A percentile compares a stretch with the other conserved stretches of the same genome.
Conservation (phyloP, 805 yeast species). For the Lipomyces japonicus region DNA sequence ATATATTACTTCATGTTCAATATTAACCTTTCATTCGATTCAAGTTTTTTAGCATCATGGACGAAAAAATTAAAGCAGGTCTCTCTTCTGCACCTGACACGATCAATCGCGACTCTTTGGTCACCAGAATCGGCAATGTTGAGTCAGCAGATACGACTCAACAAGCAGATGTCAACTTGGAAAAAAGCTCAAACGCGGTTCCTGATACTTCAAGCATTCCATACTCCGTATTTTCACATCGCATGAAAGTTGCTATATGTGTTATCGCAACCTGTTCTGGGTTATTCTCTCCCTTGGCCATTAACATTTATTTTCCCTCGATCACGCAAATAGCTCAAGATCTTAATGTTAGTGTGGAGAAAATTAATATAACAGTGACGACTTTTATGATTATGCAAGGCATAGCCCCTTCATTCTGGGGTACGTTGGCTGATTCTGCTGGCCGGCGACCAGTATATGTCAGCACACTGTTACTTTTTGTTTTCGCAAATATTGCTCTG, state of each 20-base stretch:
- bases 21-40: too few species aligned
- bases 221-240: constrained; percentile 14
- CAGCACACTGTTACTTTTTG: constrained; percentile 51
- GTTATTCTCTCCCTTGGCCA: constrained; percentile 64
- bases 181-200: too few species aligned
- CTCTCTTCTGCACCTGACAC: too few species aligned
- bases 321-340: constrained; percentile 53
- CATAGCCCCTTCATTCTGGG: constrained; percentile 63
- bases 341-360: constrained; percentile 54
- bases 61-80: too few species aligned
- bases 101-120: too few species aligned
- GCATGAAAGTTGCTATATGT: constrained; percentile 8
- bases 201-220: too few species aligned
- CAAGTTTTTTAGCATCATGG: too few species aligned
- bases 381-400: constrained; percentile 77
- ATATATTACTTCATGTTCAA: too few species aligned
- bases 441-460: constrained; percentile 72
- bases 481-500: constrained; percentile 65
- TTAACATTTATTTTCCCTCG: constrained; percentile 80
- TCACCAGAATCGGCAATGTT: too few species aligned
- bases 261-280: constrained; percentile 46
- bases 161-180: too few species aligned
- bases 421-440: constrained; percentile 61
- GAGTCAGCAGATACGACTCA: too few species aligned
- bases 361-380: constrained; percentile 68